These are phyloP conservation scores for Nemania sp. DNA, from an alignment of 2,329 filamentous ascomycete genomes.

Conservation along the genomic window DNA sequence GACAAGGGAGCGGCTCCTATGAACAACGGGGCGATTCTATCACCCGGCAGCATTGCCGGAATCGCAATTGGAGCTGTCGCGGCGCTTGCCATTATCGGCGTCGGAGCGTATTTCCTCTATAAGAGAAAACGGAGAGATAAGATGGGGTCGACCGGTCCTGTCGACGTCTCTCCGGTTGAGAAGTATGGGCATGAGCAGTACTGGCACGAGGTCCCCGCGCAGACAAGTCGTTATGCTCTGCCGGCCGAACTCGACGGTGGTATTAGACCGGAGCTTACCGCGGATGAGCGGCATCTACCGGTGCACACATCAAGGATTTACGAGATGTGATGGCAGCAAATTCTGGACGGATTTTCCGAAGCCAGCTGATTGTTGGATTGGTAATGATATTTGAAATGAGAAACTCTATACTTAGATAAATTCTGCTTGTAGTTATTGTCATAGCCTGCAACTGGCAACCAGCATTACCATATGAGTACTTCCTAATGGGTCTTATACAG, in stretches of 20 bases:
- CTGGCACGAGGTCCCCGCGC: background rate
- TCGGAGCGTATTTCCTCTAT: background rate
- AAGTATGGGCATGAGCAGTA: too few relatives aligned
- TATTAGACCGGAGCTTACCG: background rate
- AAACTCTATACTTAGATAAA: too few relatives aligned
- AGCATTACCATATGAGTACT: too few relatives aligned
- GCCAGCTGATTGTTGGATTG: too few relatives aligned
- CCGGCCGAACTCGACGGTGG: background rate
- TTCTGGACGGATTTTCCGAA: too few relatives aligned
- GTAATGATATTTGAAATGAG: too few relatives aligned
- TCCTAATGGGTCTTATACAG: too few relatives aligned
- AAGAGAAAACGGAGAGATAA: background rate
- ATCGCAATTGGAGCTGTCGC: background rate
- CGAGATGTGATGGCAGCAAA: slow-evolving; percentile 2
- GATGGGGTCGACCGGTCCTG: background rate
- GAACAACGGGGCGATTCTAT: background rate
- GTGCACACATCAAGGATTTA: too few relatives aligned
- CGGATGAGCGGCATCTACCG: background rate
- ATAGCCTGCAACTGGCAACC: too few relatives aligned
- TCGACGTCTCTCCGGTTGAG: background rate
- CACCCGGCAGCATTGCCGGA: background rate
- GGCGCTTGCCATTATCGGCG: background rate
- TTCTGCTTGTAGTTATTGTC: too few relatives aligned
- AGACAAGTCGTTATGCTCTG: background rate
- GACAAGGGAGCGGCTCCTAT: background rate